These are phyloP conservation scores for Aspergillus melleus DNA, from an alignment of 2,329 filamentous ascomycete genomes.

Conservation along the genomic window DNA sequence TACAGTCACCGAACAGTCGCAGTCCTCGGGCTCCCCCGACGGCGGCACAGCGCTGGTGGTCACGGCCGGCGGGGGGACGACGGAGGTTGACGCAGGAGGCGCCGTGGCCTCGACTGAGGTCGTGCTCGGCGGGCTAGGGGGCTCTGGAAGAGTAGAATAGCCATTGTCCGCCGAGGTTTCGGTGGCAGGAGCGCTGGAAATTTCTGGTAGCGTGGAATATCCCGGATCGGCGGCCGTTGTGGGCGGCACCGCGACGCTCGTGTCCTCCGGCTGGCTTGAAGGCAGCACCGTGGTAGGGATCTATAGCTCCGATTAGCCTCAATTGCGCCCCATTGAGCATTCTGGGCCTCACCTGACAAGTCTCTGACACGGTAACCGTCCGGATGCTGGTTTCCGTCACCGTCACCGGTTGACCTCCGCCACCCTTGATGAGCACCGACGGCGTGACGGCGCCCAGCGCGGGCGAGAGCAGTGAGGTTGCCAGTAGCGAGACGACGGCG, in stretches of 20 bases:
- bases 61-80: background rate
- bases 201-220: background rate
- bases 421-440: background rate
- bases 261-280: background rate
- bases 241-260: background rate
- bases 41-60: background rate
- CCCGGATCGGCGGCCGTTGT: background rate
- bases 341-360: background rate
- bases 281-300: background rate
- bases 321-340: background rate
- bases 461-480: background rate
- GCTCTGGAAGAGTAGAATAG: background rate
- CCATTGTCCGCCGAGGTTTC: background rate
- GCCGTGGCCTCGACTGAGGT: background rate
- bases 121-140: background rate
- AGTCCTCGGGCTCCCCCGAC: background rate
- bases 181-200: background rate
- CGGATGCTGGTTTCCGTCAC: background rate
- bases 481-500: background rate
- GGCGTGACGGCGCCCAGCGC: background rate
- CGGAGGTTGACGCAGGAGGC: too few relatives aligned
- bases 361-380: background rate
- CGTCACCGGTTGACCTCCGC: background rate
- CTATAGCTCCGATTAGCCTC: background rate
- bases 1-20: slow-evolving; percentile 13